phyloP scores from a whole-genome alignment of 1,139 yeast genomes.

The Komagataea norvegica region DNA sequence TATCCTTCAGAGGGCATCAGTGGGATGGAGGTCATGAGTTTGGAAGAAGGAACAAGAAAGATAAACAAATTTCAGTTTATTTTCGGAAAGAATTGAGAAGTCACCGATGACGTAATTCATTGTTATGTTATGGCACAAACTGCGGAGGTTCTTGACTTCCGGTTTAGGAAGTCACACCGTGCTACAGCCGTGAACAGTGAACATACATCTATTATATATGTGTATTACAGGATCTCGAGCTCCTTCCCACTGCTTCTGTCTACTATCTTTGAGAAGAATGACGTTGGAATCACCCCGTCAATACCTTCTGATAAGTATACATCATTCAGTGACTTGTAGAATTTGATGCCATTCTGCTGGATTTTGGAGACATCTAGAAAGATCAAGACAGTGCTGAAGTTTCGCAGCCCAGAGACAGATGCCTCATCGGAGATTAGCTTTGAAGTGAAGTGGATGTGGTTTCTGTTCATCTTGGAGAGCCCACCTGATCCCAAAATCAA shows the following conservation, averaged over 20 bases:
- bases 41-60: no score
- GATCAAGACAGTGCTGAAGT: conserved; percentile 54
- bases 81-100: no score
- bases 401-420: conserved; percentile 70
- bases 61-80: no score
- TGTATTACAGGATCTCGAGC: conserved; percentile 1
- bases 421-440: conserved; percentile 33
- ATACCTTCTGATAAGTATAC: conserved; percentile 71
- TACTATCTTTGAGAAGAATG: conserved; percentile 40
- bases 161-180: not conserved
- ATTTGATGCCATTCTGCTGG: conserved; percentile 42
- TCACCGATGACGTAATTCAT: not conserved
- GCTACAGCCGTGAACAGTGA: not conserved
- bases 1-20: not conserved
- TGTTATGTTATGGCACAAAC: no score
- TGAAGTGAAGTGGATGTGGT: conserved; percentile 76
- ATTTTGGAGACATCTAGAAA: conserved; percentile 54
- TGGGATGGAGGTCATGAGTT: not conserved
- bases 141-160: conserved; percentile 2
- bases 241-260: conserved; percentile 23
- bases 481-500: conserved; percentile 53
- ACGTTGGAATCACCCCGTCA: conserved; percentile 46
- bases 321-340: conserved; percentile 64
- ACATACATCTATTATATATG: not conserved
- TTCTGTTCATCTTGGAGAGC: conserved; percentile 63